Base-by-base conservation (phyloP, 768 basidiomycete species). In the Tubosaeta brunneosetosa region DNA sequence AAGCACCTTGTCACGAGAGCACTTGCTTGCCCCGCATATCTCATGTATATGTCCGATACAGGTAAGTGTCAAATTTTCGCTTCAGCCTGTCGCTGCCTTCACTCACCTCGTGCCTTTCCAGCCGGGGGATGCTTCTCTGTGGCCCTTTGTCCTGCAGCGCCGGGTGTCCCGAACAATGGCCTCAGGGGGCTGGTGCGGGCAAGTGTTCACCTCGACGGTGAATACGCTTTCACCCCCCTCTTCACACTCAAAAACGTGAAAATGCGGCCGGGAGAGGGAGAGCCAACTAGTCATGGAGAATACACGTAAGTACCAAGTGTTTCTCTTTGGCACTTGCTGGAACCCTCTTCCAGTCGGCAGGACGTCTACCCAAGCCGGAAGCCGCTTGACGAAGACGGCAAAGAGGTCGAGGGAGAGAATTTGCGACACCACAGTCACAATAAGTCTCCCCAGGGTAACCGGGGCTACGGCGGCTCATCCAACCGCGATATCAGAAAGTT, bases 1-100 rank as follows among this genome's bases (percentile, higher is more conserved):
- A 67, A 64, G 38, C 45, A 41, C 12, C 43, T 71, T 32, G 66
- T 71, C 42, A 63, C 58, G 11, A 55, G 43, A n/a, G 56, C 56
- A 12, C 42, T 69, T 12, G 50, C 57, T 13, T 67, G 69, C 45
- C 66, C 63, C 12, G 67, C 66, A 14, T 58, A 62, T 34, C 57
- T 64, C 31, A 48, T 67, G 40, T 69, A 61, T 13, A 41, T 63
- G 6, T 61, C 59, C n/a, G 47, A 62, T 22, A 61, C 52, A 46
- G 43, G 62, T 55, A 47, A 37, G 37, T 2, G 19, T 13, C 1
- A 19, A 9, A 0, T 34, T 14, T 26, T 17, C 12, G 6, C 31
- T 42, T 31, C 5, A 2, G 19, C 13, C 10, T 6, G 7, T 7
- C 16, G 22, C 22, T 22, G 22, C 22, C 22, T 3, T 41, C 44